Percentiles rank a stretch among this genome's conserved stretches.
These are phyloP conservation scores for Colletotrichum kahawae DNA, from an alignment of 2,329 filamentous ascomycete genomes.

Conservation along the genomic window DNA sequence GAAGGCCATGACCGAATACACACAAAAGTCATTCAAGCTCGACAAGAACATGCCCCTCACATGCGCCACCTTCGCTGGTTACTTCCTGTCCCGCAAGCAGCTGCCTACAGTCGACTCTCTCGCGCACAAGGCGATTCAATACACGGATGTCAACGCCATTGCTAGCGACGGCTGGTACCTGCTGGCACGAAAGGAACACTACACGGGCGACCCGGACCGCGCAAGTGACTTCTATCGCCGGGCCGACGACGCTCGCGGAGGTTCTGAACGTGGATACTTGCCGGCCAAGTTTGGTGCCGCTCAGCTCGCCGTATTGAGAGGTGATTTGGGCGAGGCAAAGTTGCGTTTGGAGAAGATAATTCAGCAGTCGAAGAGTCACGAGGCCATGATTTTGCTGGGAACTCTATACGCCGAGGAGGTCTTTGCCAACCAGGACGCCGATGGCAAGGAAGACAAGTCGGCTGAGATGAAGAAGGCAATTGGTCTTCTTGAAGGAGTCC, in stretches of 20 bases:
- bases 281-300: constrained; percentile 95
- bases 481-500: constrained; percentile 80
- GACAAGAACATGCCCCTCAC: constrained; percentile 91
- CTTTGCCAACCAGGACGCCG: constrained; percentile 75
- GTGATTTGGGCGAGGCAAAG: constrained; percentile 90
- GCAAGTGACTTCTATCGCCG: constrained; percentile 88
- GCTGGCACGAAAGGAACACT: constrained; percentile 89
- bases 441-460: constrained; percentile 84
- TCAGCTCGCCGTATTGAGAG: constrained; percentile 83
- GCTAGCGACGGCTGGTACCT: constrained; percentile 98
- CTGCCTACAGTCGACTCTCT: constrained; percentile 84
- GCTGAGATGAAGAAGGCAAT: constrained; percentile 87
- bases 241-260: constrained; percentile 90
- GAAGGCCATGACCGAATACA: constrained; percentile 93
- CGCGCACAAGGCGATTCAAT: constrained; percentile 91
- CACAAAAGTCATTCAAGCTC: constrained; percentile 90
- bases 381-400: constrained; percentile 90
- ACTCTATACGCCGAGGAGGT: constrained; percentile 95
- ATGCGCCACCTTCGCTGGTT: constrained; percentile 87
- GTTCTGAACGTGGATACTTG: constrained; percentile 86
- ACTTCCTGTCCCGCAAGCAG: constrained; percentile 84
- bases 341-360: constrained; percentile 93
- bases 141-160: constrained; percentile 94
- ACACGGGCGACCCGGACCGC: constrained; percentile 73
- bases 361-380: constrained; percentile 80